Percentiles rank a stretch among this genome's conserved stretches.
These are phyloP conservation scores for Mycena vitilis DNA, from an alignment of 768 basidiomycete species.

Conservation along the genomic window DNA sequence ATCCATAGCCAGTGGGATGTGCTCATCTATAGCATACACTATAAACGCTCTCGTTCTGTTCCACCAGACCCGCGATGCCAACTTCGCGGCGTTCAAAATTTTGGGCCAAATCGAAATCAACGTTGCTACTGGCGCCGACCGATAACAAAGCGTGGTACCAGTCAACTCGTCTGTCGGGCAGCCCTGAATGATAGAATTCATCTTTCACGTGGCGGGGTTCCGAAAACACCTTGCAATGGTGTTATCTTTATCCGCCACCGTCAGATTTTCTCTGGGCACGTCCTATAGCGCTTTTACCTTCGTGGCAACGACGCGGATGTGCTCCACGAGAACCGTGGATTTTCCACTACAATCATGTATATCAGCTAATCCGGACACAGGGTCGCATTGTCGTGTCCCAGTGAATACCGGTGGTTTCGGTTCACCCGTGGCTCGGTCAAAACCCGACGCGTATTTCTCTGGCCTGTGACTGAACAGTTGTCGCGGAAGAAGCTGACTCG, in stretches of 20 bases:
- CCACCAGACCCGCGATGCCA: too few species aligned
- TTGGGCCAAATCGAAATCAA: neutral
- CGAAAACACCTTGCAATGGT: neutral
- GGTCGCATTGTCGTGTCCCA: too few species aligned
- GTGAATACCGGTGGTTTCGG: too few species aligned
- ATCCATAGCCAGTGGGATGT: too few species aligned
- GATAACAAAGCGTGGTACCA: neutral
- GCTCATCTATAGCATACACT: too few species aligned
- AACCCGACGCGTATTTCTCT: neutral
- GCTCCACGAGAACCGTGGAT: too few species aligned
- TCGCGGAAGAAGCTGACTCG: conserved; percentile 20
- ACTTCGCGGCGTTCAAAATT: too few species aligned
- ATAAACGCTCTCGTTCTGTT: too few species aligned
- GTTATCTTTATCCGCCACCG: neutral
- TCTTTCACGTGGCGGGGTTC: neutral
- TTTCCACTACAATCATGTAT: too few species aligned
- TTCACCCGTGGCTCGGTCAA: neutral
- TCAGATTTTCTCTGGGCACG: conserved; percentile 1
- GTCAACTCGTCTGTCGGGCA: neutral
- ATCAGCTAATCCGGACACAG: too few species aligned
- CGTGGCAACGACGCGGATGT: conserved; percentile 1
- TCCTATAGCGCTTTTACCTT: neutral
- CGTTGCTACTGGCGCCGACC: neutral
- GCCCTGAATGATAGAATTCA: conserved; percentile 6
- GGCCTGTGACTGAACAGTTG: neutral